Conservation (phyloP, 1,284 basidiomycete genomes). For the Quambalaria eucalypti region DNA sequence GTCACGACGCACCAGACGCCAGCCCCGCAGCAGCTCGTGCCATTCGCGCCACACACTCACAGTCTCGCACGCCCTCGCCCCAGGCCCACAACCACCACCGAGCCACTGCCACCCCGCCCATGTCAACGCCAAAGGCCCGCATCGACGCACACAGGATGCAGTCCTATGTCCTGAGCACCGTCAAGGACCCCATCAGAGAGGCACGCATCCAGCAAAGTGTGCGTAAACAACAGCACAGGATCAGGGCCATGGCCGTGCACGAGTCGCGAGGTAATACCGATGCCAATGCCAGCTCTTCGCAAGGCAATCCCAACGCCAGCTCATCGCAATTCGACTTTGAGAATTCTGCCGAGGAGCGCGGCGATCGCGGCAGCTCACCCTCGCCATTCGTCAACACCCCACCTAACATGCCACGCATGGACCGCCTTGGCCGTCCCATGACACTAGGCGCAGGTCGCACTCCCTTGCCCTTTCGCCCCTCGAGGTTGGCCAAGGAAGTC, state of each 20-base stretch:
- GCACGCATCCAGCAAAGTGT: not conserved
- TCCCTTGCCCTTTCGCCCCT: slow-evolving; percentile 1
- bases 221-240: too few species aligned
- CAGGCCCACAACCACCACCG: too few species aligned
- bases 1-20: not conserved
- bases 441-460: slow-evolving; percentile 3
- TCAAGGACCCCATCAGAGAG: slow-evolving; percentile 2
- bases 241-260: too few species aligned
- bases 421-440: slow-evolving; percentile 1
- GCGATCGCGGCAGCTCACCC: too few species aligned
- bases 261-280: too few species aligned
- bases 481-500: not conserved
- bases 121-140: not conserved
- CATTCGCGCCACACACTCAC: too few species aligned
- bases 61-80: too few species aligned
- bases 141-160: slow-evolving; percentile 3
- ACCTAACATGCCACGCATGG: not conserved
- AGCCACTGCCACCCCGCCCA: not conserved
- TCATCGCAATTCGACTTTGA: not conserved
- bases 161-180: slow-evolving; percentile 2
- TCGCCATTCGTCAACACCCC: too few species aligned
- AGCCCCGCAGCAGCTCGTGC: not conserved
- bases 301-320: slow-evolving; percentile 2
- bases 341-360: too few species aligned
- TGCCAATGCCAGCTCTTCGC: too few species aligned